Conservation (phyloP, 2,329 filamentous ascomycete species). For the Dendryphion nanum region DNA sequence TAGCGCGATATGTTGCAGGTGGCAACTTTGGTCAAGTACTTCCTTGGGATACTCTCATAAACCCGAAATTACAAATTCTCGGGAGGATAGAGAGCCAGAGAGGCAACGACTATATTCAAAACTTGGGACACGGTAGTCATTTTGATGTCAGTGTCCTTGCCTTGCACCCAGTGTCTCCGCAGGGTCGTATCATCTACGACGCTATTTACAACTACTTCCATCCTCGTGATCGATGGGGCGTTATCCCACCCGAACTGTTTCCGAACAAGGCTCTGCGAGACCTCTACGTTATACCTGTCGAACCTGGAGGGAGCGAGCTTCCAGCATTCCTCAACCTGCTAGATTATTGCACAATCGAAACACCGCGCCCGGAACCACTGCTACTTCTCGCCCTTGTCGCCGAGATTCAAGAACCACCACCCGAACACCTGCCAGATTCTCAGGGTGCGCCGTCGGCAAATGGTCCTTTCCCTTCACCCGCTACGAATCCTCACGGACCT, state of each 20-base stretch:
- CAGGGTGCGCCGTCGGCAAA: slow-evolving; percentile 20
- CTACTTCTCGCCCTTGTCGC: slow-evolving; percentile 85
- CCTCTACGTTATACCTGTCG: slow-evolving; percentile 85
- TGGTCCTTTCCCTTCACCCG: slow-evolving; percentile 25
- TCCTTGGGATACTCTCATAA: slow-evolving; percentile 75
- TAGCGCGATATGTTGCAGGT: slow-evolving; percentile 81
- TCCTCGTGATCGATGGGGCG: slow-evolving; percentile 78
- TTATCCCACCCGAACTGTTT: slow-evolving; percentile 52
- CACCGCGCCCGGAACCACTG: slow-evolving; percentile 69
- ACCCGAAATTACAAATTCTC: slow-evolving; percentile 66
- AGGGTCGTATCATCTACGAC: slow-evolving; percentile 62
- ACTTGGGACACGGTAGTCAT: slow-evolving; percentile 76
- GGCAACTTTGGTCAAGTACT: slow-evolving; percentile 68
- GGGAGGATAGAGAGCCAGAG: slow-evolving; percentile 79
- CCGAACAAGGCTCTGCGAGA: slow-evolving; percentile 81
- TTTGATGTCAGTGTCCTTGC: slow-evolving; percentile 83
- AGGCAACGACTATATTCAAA: slow-evolving; percentile 88
- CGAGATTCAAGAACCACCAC: slow-evolving; percentile 32
- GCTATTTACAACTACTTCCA: slow-evolving; percentile 86
- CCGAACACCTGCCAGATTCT: slow-evolving; percentile 11
- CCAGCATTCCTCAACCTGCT: slow-evolving; percentile 88
- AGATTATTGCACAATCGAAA: slow-evolving; percentile 77
- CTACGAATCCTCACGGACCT: slow-evolving; percentile 34
- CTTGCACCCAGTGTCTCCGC: slow-evolving; percentile 62
- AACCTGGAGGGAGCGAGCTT: slow-evolving; percentile 64